Conservation (phyloP, 169 alveolate genomes). For the Cryptosporidium viatorum region DNA sequence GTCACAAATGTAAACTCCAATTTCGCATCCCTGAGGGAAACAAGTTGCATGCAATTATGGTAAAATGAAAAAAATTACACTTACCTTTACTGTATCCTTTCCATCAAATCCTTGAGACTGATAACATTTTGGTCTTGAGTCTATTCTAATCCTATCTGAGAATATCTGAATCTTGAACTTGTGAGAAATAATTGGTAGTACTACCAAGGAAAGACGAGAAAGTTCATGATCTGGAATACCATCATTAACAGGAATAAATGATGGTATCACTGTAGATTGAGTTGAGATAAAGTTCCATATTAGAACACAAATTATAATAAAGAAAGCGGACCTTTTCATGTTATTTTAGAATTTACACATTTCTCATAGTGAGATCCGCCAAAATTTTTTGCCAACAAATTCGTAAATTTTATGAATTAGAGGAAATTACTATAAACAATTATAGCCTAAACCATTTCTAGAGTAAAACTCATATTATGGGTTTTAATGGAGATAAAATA, state of each 20-base stretch:
- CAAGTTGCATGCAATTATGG: not conserved
- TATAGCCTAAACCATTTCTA: not conserved
- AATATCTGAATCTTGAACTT: conserved; percentile 45
- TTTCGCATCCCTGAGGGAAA: conserved; percentile 45
- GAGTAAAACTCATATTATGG: not conserved
- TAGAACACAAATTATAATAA: not conserved
- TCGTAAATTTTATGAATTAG: not conserved
- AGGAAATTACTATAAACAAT: not conserved
- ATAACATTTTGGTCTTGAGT: conserved; percentile 71
- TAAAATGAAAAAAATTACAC: conserved; percentile 18
- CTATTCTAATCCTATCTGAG: conserved; percentile 68
- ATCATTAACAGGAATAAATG: conserved; percentile 48
- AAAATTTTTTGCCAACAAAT: not conserved
- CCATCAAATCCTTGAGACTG: conserved; percentile 24
- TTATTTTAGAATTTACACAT: not conserved
- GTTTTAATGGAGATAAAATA: not conserved
- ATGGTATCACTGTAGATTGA: conserved; percentile 47
- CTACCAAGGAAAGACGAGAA: conserved; percentile 43
- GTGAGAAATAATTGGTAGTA: conserved; percentile 46
- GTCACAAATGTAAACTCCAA: conserved; percentile 71
- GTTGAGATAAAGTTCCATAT: not conserved
- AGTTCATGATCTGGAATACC: conserved; percentile 53
- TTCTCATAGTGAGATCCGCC: conserved; percentile 54
- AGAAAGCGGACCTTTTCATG: conserved; percentile 15
- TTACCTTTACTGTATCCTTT: conserved; percentile 10